phyloP scores from a whole-genome alignment of 495 filamentous ascomycete species.

The Chaetomium tenue region DNA sequence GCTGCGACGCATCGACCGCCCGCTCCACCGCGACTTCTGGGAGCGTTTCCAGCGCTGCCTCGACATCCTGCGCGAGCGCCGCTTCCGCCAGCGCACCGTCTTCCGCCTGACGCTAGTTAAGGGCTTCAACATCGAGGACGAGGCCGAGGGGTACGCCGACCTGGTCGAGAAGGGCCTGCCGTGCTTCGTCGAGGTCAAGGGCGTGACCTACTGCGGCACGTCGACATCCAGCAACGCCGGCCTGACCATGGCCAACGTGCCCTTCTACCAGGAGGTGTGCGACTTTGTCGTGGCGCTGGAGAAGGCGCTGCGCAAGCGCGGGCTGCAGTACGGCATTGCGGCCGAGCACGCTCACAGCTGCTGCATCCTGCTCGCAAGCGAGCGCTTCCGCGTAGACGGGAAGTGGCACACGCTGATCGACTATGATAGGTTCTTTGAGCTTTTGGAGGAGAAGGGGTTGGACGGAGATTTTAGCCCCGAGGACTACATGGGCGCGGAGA shows the following conservation, averaged over 20 bases:
- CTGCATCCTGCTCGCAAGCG: slow-evolving; percentile 79
- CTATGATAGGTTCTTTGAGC: slow-evolving; percentile 83
- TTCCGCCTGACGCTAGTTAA: slow-evolving; percentile 95
- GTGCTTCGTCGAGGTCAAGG: slow-evolving; percentile 91
- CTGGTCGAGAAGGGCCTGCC: slow-evolving; percentile 81
- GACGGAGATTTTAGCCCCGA: slow-evolving; percentile 75
- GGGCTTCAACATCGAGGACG: slow-evolving; percentile 91
- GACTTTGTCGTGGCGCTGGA: slow-evolving; percentile 75
- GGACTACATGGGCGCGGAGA: slow-evolving; percentile 80
- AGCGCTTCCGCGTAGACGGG: slow-evolving; percentile 65
- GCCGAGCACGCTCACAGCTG: slow-evolving; percentile 95
- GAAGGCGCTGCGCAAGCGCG: slow-evolving; percentile 60
- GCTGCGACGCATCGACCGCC: slow-evolving; percentile 81
- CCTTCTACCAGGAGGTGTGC: slow-evolving; percentile 85
- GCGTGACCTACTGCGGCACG: slow-evolving; percentile 94
- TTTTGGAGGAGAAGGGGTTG: slow-evolving; percentile 64
- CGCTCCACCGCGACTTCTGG: slow-evolving; percentile 95
- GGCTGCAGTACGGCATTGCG: slow-evolving; percentile 81
- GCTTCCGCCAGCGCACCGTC: slow-evolving; percentile 82
- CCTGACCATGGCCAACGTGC: slow-evolving; percentile 91
- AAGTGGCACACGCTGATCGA: slow-evolving; percentile 92
- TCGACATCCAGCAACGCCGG: slow-evolving; percentile 75
- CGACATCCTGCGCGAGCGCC: slow-evolving; percentile 79
- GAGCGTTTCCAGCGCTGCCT: slow-evolving; percentile 88
- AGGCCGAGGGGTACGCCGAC: slow-evolving; percentile 85